Evolutionary conservation across 352 stramenopile genomes (phyloP).

Genomic region (Globisporangium perplexum): DNA sequence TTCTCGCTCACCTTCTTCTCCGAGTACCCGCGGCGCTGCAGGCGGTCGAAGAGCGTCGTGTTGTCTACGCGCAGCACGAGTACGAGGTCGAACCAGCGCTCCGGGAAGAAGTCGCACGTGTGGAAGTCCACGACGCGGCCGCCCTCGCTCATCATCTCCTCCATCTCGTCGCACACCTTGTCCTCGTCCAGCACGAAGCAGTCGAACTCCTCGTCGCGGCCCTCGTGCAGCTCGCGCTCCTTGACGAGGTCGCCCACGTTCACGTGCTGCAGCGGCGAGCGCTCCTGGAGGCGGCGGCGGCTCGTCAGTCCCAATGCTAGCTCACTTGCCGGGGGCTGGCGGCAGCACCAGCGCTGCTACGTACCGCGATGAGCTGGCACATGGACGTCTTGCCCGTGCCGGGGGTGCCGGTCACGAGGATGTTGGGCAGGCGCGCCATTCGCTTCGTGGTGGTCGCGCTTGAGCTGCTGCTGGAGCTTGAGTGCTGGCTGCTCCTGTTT

Average conservation of each 20-base stretch:
- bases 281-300: conserved; percentile 36
- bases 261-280: conserved; percentile 87
- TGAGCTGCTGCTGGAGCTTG: conserved; percentile 2
- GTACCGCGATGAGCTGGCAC: conserved; percentile 86
- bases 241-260: conserved; percentile 94
- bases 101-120: conserved; percentile 97
- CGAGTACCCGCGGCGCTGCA: conserved; percentile 89
- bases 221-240: conserved; percentile 71
- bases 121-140: conserved; percentile 96
- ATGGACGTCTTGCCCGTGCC: conserved; percentile 95
- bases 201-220: conserved; percentile 93
- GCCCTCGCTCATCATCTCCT: conserved; percentile 87
- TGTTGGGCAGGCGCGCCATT: conserved; percentile 86
- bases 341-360: too few species aligned
- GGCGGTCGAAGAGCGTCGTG: conserved; percentile 89
- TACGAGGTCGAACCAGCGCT: conserved; percentile 97
- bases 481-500: too few species aligned
- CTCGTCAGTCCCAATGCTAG: not conserved
- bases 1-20: conserved; percentile 97
- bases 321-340: too few species aligned
- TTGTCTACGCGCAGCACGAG: conserved; percentile 90
- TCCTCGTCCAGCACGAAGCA: conserved; percentile 97
- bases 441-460: conserved; percentile 4
- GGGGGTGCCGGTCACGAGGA: conserved; percentile 97
- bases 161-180: conserved; percentile 95